Percentiles rank a stretch among this genome's conserved stretches.
phyloP scores from a whole-genome alignment of 148 eudicot genomes.

The Simmondsia chinensis region DNA sequence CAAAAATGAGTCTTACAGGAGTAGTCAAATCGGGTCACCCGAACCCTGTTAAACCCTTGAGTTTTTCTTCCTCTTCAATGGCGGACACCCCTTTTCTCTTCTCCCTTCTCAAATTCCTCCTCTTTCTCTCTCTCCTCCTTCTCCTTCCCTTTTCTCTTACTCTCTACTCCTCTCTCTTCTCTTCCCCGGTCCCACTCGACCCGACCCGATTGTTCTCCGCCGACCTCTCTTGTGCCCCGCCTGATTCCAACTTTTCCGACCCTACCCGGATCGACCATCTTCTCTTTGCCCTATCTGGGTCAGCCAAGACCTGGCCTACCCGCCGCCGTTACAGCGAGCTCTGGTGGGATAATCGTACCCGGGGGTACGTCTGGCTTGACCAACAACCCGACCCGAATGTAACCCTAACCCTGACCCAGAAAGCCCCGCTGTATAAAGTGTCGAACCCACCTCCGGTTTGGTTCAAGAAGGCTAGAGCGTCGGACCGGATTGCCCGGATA shows the following conservation, averaged over 20 bases:
- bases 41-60: too few relatives aligned
- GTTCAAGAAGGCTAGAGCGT: constrained; percentile 20
- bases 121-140: constrained; percentile 11
- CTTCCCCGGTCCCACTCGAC: constrained; percentile 4
- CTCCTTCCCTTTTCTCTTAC: constrained; percentile 23
- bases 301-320: constrained; percentile 46
- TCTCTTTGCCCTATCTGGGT: constrained; percentile 60
- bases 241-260: constrained; percentile 3
- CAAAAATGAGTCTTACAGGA: too few relatives aligned
- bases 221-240: constrained; percentile 12
- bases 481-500: constrained; percentile 70
- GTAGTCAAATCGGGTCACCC: too few relatives aligned
- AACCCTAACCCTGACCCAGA: constrained; percentile 6
- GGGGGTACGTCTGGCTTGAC: constrained; percentile 70
- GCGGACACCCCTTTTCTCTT: too few relatives aligned
- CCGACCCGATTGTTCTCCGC: constrained; percentile 17
- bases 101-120: neutral
- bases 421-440: constrained; percentile 26
- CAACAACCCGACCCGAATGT: constrained; percentile 17
- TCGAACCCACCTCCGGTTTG: constrained; percentile 31
- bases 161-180: constrained; percentile 18
- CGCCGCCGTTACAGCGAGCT: constrained; percentile 44
- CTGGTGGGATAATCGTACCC: constrained; percentile 66
- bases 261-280: constrained; percentile 52
- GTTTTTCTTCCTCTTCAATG: too few relatives aligned